Base-by-base conservation (phyloP, 805 yeast genomes). In the Starmerella apicola region DNA sequence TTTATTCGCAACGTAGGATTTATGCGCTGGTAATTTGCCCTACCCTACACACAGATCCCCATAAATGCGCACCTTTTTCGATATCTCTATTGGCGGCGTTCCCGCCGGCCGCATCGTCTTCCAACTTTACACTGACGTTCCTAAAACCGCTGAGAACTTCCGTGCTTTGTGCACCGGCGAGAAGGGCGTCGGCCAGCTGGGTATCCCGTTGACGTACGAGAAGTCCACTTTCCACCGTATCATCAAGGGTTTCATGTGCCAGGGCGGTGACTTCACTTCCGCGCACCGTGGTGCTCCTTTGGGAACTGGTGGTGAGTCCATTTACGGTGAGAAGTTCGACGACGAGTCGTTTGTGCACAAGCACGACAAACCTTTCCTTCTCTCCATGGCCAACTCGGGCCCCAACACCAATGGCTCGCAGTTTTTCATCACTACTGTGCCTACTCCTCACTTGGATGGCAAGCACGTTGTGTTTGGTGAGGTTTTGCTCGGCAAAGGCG, bases 301-400 rank as follows among this genome's bases (percentile, higher is more conserved):
- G 20, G 85, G 85, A 28, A 77, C 85, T 10, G 91, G 91, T 32
- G 91, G 91, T 39, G 83, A 76, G 57, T 76, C 83, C 27, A 81
- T 81, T 46, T 81, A 81, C 54, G 91, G 91, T 21, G 86, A 78
- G 50, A 79, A 79, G 57, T 81, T 81, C 51, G 94, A 82, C 55
- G 98, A 88, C 58, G 98, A 88, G 61, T 80, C 79, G 61, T 88
- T 91, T 60, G 59, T 68, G 36, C 58, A 73, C 49, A 72, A 69
- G 46, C 97, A 88, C 58, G 84, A 77, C 48, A 70, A 70, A 54
- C 97, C 97, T 39, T 86, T 80, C 60, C 67, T 91, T 51, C 70
- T 88, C 51, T 82, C 94, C 6, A 91, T 88, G 97, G 97, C 98
- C 42, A 88, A 88, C 57, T 82, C 96, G 4, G 97, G 97, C 15